phyloP scores from a whole-genome alignment of 305 asterid genomes.

The Fraxinus latifolia region DNA sequence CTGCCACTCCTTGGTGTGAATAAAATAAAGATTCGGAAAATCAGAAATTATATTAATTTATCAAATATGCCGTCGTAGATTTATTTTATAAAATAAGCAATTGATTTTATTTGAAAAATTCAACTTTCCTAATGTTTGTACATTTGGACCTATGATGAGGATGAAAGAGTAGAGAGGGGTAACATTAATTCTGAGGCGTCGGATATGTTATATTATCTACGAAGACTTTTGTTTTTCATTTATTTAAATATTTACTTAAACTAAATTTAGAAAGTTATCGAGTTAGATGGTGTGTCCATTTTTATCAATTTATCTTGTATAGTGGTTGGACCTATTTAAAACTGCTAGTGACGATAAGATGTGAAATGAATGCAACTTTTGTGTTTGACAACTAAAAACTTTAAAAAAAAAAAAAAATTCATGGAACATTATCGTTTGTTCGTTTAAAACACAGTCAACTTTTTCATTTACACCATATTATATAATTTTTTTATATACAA shows the following conservation, averaged over 20 bases:
- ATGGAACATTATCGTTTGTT: no score
- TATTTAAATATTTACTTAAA: not conserved
- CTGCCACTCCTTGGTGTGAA: constrained; percentile 21
- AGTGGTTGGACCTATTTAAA: not conserved
- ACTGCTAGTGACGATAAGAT: not conserved
- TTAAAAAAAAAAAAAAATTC: no score
- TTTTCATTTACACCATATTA: no score
- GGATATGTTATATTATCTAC: not conserved
- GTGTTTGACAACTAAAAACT: not conserved
- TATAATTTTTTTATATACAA: no score
- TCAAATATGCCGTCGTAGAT: not conserved
- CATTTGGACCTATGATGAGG: not conserved
- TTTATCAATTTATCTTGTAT: not conserved
- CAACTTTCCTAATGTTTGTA: not conserved
- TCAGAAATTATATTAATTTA: no score
- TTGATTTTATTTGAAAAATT: not conserved
- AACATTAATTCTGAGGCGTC: no score
- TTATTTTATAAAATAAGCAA: not conserved
- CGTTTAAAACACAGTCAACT: no score
- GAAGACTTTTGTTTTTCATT: not conserved
- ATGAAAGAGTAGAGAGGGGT: not conserved
- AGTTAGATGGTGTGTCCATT: not conserved
- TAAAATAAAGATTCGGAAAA: not conserved
- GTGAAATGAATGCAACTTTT: not conserved
- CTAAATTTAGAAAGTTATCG: not conserved